phyloP scores from a whole-genome alignment of 169 alveolate genomes.

The Hepatocystis sp. region DNA sequence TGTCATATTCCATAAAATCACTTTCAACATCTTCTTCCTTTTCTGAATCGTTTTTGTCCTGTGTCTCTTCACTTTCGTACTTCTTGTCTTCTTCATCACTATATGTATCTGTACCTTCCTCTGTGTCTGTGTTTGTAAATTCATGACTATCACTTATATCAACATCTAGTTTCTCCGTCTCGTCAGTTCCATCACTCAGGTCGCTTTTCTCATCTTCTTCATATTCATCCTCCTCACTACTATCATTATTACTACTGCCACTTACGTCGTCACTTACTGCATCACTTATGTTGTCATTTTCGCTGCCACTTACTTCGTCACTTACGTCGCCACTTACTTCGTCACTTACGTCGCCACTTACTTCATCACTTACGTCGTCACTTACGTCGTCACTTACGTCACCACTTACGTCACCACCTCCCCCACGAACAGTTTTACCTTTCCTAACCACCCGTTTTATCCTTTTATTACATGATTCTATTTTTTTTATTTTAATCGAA shows the following conservation, averaged over 20 bases:
- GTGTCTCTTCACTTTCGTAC: constrained; percentile 4
- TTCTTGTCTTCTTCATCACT: constrained; percentile 3
- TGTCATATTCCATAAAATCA: constrained; percentile 12
- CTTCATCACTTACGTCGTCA: background rate
- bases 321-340: background rate
- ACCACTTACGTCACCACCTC: too few relatives aligned
- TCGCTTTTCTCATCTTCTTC: constrained; percentile 33
- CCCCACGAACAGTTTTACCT: too few relatives aligned
- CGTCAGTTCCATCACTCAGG: background rate
- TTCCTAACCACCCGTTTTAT: background rate
- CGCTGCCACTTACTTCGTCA: background rate
- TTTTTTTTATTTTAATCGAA: background rate
- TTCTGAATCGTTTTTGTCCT: background rate
- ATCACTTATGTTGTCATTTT: background rate
- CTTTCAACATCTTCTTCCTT: constrained; percentile 10
- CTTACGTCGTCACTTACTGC: background rate
- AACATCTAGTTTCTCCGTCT: background rate
- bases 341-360: too few relatives aligned
- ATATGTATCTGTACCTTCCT: background rate
- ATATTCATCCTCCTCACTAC: constrained; percentile 16
- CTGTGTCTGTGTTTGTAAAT: background rate
- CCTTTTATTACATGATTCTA: background rate
- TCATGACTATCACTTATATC: background rate
- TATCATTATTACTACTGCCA: background rate
- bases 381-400: background rate